Conservation (phyloP, 2,329 filamentous ascomycete genomes). For the Sphaerulina vaccinii region DNA sequence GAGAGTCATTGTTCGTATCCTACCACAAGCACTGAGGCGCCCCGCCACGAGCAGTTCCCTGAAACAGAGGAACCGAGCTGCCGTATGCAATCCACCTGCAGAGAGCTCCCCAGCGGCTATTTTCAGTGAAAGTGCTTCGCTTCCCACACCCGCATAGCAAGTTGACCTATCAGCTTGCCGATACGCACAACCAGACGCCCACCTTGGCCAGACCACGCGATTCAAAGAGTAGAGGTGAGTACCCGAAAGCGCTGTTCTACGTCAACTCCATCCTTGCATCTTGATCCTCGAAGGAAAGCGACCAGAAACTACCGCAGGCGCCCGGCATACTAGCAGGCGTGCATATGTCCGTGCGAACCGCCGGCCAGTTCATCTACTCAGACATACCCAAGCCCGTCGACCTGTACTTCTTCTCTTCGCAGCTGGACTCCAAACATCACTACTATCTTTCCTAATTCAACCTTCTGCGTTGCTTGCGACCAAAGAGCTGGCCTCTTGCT, state of each 20-base stretch:
- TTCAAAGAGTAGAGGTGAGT: conserved; percentile 23
- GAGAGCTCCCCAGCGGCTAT: conserved; percentile 20
- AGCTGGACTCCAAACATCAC: conserved; percentile 28
- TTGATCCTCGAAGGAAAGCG: conserved; percentile 1
- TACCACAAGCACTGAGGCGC: background rate
- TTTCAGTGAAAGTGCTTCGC: conserved; percentile 16
- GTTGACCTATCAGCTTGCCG: conserved; percentile 23
- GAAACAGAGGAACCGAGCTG: background rate
- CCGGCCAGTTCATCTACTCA: conserved; percentile 17
- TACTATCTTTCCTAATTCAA: conserved; percentile 19
- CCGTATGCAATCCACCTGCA: conserved; percentile 1
- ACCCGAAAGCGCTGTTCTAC: conserved; percentile 13
- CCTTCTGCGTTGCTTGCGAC: conserved; percentile 25
- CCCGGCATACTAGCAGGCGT: conserved; percentile 18
- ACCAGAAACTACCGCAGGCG: conserved; percentile 20
- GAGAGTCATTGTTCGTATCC: background rate
- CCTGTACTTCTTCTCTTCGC: conserved; percentile 21
- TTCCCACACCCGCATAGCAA: conserved; percentile 16
- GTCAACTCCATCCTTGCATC: conserved; percentile 7
- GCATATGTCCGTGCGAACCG: conserved; percentile 29
- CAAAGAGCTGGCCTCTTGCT: conserved; percentile 37
- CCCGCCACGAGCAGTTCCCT: background rate
- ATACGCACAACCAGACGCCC: conserved; percentile 6
- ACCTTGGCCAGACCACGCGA: conserved; percentile 11
- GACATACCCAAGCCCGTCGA: conserved; percentile 7